These are phyloP conservation scores for Paecilomyces sp. DNA, from an alignment of 2,329 filamentous ascomycete species.

Conservation along the genomic window DNA sequence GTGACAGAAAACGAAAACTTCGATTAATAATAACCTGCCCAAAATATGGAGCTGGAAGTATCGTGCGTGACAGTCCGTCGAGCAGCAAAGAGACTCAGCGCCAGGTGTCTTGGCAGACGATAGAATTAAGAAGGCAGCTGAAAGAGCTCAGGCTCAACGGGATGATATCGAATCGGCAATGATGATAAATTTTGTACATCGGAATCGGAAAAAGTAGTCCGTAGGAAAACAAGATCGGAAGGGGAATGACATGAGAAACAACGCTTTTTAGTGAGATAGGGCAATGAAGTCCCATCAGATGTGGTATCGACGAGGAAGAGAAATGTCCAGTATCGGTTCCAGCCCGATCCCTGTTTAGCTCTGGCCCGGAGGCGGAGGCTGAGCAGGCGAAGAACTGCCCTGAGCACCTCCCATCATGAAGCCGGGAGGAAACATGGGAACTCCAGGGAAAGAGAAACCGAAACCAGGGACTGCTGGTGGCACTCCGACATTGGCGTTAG, in stretches of 20 bases:
- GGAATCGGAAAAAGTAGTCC: background rate
- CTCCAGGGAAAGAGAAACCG: conserved; percentile 45
- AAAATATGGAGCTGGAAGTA: background rate
- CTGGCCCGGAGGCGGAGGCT: conserved; percentile 33
- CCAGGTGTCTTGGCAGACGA: background rate
- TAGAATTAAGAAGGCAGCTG: background rate
- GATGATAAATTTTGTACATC: background rate
- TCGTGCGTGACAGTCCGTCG: background rate
- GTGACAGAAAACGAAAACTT: background rate
- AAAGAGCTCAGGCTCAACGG: background rate
- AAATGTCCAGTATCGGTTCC: background rate
- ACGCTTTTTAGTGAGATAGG: background rate
- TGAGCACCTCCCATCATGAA: conserved; percentile 39
- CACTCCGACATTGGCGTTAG: conserved; percentile 40
- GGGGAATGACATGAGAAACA: background rate
- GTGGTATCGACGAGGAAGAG: background rate
- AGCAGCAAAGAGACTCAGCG: background rate
- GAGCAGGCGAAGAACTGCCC: conserved; percentile 19
- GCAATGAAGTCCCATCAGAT: background rate
- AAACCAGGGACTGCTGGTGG: conserved; percentile 50
- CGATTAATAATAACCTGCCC: background rate
- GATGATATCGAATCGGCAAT: background rate
- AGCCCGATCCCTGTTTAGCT: conserved; percentile 10
- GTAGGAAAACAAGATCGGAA: conserved; percentile 14
- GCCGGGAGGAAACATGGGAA: conserved; percentile 42